phyloP scores from a whole-genome alignment of 2,329 filamentous ascomycete genomes.

The Fusarium newnesense region DNA sequence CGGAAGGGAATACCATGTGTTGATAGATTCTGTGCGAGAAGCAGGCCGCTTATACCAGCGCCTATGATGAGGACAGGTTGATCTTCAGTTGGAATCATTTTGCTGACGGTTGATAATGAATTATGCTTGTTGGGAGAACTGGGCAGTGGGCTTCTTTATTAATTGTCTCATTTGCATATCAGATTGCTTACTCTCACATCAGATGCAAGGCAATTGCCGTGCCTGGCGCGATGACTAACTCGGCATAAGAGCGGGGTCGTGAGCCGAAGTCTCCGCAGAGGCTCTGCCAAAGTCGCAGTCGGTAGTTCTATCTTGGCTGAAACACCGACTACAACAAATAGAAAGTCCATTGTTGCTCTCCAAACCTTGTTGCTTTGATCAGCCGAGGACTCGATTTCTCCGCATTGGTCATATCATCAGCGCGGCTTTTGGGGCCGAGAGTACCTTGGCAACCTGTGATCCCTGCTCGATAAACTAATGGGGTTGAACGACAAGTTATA shows the following conservation, averaged over 20 bases:
- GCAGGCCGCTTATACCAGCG: constrained; percentile 51
- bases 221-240: not conserved
- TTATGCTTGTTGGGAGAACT: rapidly evolving
- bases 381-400: not conserved
- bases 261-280: not conserved
- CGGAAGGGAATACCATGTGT: constrained; percentile 52
- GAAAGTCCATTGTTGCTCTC: rapidly evolving
- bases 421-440: not conserved
- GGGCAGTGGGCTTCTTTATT: not conserved
- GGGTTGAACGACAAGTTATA: no score
- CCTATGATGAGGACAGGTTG: constrained; percentile 50
- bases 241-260: not conserved
- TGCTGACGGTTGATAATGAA: rapidly evolving
- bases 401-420: not conserved
- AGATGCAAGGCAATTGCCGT: not conserved
- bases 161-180: not conserved
- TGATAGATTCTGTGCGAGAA: constrained; percentile 51
- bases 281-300: not conserved
- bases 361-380: not conserved
- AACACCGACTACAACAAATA: not conserved
- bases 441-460: not conserved
- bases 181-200: not conserved
- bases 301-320: not conserved
- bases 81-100: not conserved
- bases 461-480: not conserved